These are phyloP conservation scores for Singerocomus inundabilis DNA, from an alignment of 1,284 basidiomycete species.

Conservation along the genomic window DNA sequence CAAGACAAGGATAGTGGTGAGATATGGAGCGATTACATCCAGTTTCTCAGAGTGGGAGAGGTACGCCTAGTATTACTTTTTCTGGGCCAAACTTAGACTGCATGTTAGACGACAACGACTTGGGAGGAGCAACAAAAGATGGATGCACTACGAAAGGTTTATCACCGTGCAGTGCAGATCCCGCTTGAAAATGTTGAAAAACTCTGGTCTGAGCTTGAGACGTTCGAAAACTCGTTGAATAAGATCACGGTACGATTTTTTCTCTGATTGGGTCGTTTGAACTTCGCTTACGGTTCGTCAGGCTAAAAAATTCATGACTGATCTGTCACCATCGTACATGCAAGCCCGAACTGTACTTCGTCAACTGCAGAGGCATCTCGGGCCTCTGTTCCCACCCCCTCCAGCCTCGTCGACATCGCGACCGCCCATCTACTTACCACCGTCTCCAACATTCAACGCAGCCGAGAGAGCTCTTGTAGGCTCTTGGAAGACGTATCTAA, in stretches of 20 bases:
- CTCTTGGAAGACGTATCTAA: conserved; percentile 89
- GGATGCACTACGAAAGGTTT: conserved; percentile 89
- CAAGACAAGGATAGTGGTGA: conserved; percentile 77
- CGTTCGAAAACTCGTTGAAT: conserved; percentile 90
- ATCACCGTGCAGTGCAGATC: conserved; percentile 91
- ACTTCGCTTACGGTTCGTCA: conserved; percentile 29
- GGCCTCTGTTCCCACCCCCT: conserved; percentile 58
- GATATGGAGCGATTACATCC: conserved; percentile 80
- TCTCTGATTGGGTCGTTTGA: background rate
- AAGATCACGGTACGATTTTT: conserved; percentile 68
- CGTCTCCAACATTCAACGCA: conserved; percentile 70
- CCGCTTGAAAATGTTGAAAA: conserved; percentile 92
- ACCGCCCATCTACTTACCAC: conserved; percentile 63
- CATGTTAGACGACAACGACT: conserved; percentile 61
- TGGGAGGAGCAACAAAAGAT: conserved; percentile 98
- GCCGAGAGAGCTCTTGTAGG: conserved; percentile 75
- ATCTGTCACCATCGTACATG: conserved; percentile 85
- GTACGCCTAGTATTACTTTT: conserved; percentile 40
- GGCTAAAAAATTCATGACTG: conserved; percentile 94
- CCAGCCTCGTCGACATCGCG: conserved; percentile 39
- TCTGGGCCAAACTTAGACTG: conserved; percentile 6
- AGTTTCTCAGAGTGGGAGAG: conserved; percentile 80
- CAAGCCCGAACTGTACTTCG: conserved; percentile 89
- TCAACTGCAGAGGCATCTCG: conserved; percentile 76
- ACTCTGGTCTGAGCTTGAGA: conserved; percentile 94